Conservation (phyloP, 208 protist genomes). For the Tritrichomonas foetus region DNA sequence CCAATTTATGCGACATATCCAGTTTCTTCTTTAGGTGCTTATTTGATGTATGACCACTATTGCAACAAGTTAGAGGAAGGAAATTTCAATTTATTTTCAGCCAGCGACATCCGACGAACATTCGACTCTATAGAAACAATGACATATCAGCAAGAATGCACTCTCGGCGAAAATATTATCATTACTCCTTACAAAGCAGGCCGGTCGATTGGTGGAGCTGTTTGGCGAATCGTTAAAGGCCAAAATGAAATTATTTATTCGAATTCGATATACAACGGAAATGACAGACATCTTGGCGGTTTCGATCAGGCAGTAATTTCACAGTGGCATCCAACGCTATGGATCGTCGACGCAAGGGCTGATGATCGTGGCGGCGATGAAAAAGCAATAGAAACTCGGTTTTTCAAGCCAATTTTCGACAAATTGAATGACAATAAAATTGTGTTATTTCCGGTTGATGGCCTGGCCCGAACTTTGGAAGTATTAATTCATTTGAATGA, state of each 20-base stretch:
- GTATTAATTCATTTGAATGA: not conserved
- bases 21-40: not conserved
- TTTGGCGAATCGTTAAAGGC: slow-evolving; percentile 4
- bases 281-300: not conserved
- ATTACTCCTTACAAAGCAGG: slow-evolving; percentile 22
- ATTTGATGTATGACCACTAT: not conserved
- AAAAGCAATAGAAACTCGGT: not conserved
- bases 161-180: not conserved
- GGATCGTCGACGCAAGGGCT: not conserved
- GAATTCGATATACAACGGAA: not conserved
- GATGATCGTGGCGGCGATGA: not conserved
- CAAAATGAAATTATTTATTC: slow-evolving; percentile 41
- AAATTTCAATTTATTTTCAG: not conserved
- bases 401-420: not conserved
- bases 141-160: not conserved
- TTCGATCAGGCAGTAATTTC: not conserved
- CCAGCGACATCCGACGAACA: not conserved
- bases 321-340: not conserved
- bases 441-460: not conserved
- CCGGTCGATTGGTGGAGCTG: not conserved
- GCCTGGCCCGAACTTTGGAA: not conserved
- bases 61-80: not conserved
- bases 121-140: not conserved
- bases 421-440: not conserved
- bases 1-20: slow-evolving; percentile 11